Conservation (phyloP, 2,329 filamentous ascomycete genomes). For the Colletotrichum sp. region DNA sequence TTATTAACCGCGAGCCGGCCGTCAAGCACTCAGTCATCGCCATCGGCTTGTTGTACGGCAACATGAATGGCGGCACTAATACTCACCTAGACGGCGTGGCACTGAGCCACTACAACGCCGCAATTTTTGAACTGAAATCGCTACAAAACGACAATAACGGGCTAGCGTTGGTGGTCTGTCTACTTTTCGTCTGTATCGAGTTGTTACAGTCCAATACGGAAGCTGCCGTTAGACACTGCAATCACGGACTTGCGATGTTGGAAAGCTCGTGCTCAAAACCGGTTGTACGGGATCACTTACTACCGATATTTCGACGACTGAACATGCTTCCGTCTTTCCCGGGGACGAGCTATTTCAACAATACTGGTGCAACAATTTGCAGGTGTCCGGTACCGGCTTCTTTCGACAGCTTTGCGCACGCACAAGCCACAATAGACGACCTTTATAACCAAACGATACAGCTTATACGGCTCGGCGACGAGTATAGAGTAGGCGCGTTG, state of each 20-base stretch:
- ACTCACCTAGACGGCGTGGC: neutral
- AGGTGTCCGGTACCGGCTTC: neutral
- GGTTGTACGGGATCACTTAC: neutral
- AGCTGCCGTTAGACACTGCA: neutral
- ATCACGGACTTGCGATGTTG: neutral
- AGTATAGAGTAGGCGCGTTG: neutral
- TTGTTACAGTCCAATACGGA: neutral
- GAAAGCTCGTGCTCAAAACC: neutral
- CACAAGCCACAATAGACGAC: neutral
- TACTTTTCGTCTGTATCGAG: conserved; percentile 1
- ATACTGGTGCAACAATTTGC: neutral
- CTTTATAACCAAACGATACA: neutral
- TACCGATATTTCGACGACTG: neutral
- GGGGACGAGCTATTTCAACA: neutral
- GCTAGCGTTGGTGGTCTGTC: neutral
- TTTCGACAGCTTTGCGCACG: neutral
- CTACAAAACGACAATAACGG: neutral
- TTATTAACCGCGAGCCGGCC: neutral
- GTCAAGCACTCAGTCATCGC: conserved; percentile 9
- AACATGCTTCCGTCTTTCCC: neutral
- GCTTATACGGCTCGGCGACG: neutral
- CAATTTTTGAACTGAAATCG: neutral
- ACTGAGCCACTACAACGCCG: conserved; percentile 20
- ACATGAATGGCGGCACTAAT: neutral
- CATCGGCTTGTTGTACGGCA: conserved; percentile 21